A percentile compares a stretch with the other conserved stretches of the same genome.
Evolutionary conservation across 768 basidiomycete species (phyloP).

Genomic region (Trametopsis cervina): DNA sequence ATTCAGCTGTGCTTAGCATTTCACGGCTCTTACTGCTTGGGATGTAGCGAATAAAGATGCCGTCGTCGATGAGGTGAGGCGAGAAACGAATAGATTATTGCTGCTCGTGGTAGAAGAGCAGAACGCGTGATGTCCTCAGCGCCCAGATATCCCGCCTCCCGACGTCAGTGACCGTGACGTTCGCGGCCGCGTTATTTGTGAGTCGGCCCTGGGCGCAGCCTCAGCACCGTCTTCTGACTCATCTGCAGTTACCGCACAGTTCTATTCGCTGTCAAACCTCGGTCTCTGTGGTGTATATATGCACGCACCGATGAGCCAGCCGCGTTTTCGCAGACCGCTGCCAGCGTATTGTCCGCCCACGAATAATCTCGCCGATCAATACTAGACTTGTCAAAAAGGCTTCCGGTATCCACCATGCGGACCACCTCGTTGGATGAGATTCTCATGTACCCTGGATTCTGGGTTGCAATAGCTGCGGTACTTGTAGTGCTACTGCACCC

Average conservation of each 20-base stretch:
- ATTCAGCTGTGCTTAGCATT: conserved; percentile 11
- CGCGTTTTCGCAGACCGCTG: not conserved
- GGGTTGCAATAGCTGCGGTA: not conserved
- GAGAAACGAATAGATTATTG: too few species aligned
- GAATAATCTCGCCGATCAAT: not conserved
- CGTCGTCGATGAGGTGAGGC: too few species aligned
- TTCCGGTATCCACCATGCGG: not conserved
- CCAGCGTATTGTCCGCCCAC: not conserved
- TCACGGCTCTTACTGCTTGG: too few species aligned
- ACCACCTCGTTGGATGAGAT: not conserved
- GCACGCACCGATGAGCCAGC: not conserved
- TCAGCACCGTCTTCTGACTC: not conserved
- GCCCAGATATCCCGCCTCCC: too few species aligned
- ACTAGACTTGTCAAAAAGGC: not conserved
- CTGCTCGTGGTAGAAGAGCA: too few species aligned
- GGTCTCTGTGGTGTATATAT: not conserved
- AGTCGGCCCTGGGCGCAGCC: not conserved
- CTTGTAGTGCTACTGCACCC: not conserved
- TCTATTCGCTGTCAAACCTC: not conserved
- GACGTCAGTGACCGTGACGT: too few species aligned
- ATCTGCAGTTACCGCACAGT: not conserved
- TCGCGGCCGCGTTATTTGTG: not conserved
- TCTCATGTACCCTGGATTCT: too few species aligned
- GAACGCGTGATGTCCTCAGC: too few species aligned
- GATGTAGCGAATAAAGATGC: too few species aligned